Conservation (phyloP, 2,329 filamentous ascomycete genomes). For the Incumbomyces lentus region DNA sequence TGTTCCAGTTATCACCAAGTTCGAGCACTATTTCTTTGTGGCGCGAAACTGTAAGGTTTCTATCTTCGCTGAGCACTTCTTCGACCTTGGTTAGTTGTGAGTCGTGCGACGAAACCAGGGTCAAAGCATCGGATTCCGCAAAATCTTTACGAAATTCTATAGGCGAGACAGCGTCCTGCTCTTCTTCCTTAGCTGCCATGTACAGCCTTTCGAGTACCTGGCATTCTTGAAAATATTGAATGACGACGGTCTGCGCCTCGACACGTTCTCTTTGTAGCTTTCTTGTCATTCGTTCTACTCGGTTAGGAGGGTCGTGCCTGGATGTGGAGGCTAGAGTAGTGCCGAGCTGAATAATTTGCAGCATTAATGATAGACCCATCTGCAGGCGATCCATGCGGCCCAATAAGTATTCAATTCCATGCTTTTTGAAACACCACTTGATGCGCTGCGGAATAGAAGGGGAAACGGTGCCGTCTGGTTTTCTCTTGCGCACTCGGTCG, state of each 20-base stretch:
- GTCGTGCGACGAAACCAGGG: neutral
- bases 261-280: slow-evolving; percentile 30
- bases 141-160: slow-evolving; percentile 8
- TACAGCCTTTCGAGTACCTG: slow-evolving; percentile 30
- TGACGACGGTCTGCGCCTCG: slow-evolving; percentile 34
- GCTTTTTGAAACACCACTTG: slow-evolving; percentile 33
- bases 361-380: slow-evolving; percentile 31
- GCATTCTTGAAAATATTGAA: slow-evolving; percentile 33
- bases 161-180: slow-evolving; percentile 15
- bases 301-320: slow-evolving; percentile 17
- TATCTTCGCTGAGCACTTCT: neutral
- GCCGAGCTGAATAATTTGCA: slow-evolving; percentile 30
- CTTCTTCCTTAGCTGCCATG: slow-evolving; percentile 28
- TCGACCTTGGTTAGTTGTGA: neutral
- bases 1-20: slow-evolving; percentile 24
- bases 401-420: slow-evolving; percentile 32
- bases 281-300: slow-evolving; percentile 23
- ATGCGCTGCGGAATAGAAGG: slow-evolving; percentile 27
- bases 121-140: slow-evolving; percentile 5
- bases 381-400: slow-evolving; percentile 33
- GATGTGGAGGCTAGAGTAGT: slow-evolving; percentile 24
- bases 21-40: slow-evolving; percentile 26
- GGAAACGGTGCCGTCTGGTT: slow-evolving; percentile 21
- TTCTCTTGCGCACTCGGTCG: slow-evolving; percentile 23
- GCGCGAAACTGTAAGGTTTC: slow-evolving; percentile 17